Evolutionary conservation across 148 eudicot species (phyloP), one percentile per base, ranked within the genome.

Genomic region (Rhododendron molle): DNA sequence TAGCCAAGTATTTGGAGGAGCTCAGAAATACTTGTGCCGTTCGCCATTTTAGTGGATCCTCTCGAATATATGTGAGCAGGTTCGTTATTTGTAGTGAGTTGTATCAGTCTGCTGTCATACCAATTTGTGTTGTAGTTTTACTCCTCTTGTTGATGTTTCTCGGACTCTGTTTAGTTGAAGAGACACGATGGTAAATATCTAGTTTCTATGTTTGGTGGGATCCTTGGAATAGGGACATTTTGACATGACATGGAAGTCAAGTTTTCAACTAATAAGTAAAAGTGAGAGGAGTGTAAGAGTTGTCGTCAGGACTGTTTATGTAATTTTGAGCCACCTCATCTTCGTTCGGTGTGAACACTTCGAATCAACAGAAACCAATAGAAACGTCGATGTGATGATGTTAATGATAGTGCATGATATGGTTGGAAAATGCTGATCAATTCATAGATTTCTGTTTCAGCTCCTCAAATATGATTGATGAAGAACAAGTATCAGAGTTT

Each of bases 61-160:
- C 94, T 76, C 88, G 84, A 85, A 91, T 96, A 86, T 89, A 85
- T 78, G 86, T 95, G 32, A 91, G 90, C 92, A 94, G 99, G 99
- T 96, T 87, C 8, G 81, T 18, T 83, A 71, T 76, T 44, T 43
- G 76, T 26, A 28, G 32, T 47, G 78, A 54, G 23, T 40, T 58
- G 62, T 43, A 30, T 83, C 47, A 73, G 18, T 13, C 18, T 4
- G 62, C 60, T 56, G 74, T 62, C 3, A 69, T 86, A 40, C 80
- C 44, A 5, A 34, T 78, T 56, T 60, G 38, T 83, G 32, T 73
- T 30, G 16, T 34, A 36, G 43, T 14, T 83, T 43, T 83, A 21
- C 30, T 74, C 40, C 26, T 49, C 21, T 3, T 36, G 58, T 28
- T 15, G 44, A 80, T 16, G 40, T 80, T 80, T 50, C 67, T 52